A percentile compares a stretch with the other conserved stretches of the same genome.
These are phyloP conservation scores for Haplosporangium gracile DNA, from an alignment of 192 early-diverging fungal genomes.

Conservation along the genomic window DNA sequence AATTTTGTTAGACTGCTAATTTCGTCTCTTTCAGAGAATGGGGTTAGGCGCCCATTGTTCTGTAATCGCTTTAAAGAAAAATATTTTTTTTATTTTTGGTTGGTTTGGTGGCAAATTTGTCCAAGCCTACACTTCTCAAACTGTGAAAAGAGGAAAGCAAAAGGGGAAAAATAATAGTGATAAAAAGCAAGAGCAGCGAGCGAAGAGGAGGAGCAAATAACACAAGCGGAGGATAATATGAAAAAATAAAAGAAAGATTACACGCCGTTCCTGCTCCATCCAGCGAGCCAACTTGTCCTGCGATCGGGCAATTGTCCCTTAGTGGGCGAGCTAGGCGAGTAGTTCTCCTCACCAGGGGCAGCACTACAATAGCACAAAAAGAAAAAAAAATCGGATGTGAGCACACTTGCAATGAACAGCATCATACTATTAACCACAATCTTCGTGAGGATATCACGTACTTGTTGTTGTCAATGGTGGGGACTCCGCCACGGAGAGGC, in stretches of 20 bases:
- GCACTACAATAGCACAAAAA: neutral
- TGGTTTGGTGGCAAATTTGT: no score
- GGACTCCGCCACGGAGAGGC: constrained; percentile 86
- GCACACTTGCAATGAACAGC: neutral
- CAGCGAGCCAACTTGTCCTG: constrained; percentile 48
- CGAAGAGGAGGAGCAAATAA: no score
- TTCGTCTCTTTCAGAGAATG: no score
- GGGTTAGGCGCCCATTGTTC: no score
- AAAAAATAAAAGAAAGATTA: constrained; percentile 4
- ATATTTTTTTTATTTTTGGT: no score
- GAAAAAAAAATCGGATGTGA: neutral
- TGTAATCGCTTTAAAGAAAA: no score
- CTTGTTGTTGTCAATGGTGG: constrained; percentile 21
- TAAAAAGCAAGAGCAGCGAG: neutral
- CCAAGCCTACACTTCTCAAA: no score
- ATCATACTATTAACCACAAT: neutral
- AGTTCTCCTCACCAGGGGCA: constrained; percentile 30
- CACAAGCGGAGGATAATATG: no score
- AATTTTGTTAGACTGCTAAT: no score
- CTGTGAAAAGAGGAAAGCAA: no score
- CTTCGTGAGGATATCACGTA: no score
- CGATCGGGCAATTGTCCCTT: constrained; percentile 38
- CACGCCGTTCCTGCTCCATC: constrained; percentile 29
- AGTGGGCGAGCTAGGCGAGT: constrained; percentile 47
- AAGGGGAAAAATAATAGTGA: no score